Conservation (phyloP, 1,284 basidiomycete species). For the Tilletia caries region DNA sequence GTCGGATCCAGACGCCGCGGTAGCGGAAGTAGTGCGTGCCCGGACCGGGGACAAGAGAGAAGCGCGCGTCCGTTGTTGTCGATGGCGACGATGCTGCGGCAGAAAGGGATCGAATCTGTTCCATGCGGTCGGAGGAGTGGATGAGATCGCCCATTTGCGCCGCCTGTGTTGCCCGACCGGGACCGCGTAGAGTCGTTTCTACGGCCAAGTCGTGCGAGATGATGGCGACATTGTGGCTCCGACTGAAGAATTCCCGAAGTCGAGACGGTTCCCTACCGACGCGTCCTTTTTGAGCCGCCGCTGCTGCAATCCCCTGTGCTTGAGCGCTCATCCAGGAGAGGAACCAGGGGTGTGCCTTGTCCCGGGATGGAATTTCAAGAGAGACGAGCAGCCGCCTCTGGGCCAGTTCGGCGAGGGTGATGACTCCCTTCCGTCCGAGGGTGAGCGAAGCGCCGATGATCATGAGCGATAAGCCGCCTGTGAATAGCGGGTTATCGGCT, state of each 20-base stretch:
- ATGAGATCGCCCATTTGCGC: constrained; percentile 8
- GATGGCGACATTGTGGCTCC: constrained; percentile 27
- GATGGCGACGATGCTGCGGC: too few species aligned
- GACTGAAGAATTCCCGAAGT: constrained; percentile 27
- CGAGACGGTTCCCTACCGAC: neutral
- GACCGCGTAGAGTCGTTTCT: constrained; percentile 63
- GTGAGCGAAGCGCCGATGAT: constrained; percentile 47
- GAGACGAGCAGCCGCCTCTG: constrained; percentile 88
- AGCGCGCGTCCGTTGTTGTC: constrained; percentile 58
- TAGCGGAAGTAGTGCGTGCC: constrained; percentile 92
- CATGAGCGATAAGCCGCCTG: constrained; percentile 50
- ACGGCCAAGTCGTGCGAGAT: constrained; percentile 80
- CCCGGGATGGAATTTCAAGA: constrained; percentile 93
- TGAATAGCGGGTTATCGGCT: constrained; percentile 43
- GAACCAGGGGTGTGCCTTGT: constrained; percentile 94
- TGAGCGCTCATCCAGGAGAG: constrained; percentile 85
- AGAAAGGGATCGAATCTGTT: constrained; percentile 63
- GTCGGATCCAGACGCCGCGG: constrained; percentile 84
- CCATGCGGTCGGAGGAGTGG: constrained; percentile 38
- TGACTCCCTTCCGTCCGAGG: constrained; percentile 57
- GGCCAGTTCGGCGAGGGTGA: constrained; percentile 70
- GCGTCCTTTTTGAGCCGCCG: neutral
- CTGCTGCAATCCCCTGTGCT: constrained; percentile 11
- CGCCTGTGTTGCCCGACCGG: neutral
- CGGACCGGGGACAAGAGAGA: constrained; percentile 90